phyloP scores from a whole-genome alignment of 352 stramenopile species.

The Globisporangium carolinianum region DNA sequence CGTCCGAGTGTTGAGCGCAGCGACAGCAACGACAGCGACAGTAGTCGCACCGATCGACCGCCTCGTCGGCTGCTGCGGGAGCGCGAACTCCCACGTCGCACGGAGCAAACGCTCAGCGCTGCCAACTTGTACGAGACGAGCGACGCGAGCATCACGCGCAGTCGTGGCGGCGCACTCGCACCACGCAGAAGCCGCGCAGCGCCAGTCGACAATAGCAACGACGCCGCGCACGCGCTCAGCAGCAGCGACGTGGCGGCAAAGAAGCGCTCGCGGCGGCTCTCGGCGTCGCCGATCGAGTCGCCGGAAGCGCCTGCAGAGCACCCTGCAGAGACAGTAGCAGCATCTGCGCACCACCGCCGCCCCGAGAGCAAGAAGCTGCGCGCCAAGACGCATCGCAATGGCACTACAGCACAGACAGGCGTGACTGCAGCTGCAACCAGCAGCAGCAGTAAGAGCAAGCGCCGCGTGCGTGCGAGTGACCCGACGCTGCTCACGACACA shows the following conservation, averaged over 20 bases:
- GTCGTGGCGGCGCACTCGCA: background rate
- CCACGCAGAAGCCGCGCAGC: background rate
- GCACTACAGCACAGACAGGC: background rate
- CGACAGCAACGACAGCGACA: background rate
- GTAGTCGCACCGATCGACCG: background rate
- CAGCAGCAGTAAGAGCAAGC: background rate
- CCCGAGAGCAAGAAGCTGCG: conserved; percentile 3
- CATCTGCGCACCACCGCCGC: background rate
- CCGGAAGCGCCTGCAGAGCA: background rate
- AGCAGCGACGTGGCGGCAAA: conserved; percentile 9
- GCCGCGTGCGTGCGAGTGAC: background rate
- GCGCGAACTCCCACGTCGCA: background rate
- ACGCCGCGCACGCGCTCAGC: background rate
- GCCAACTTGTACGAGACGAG: conserved; percentile 12
- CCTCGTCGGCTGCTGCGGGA: background rate
- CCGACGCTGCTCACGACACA: conserved; percentile 27
- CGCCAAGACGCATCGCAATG: background rate
- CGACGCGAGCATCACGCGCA: conserved; percentile 12
- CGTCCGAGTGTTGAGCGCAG: background rate
- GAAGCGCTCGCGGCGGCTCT: conserved; percentile 21
- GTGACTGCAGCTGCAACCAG: background rate
- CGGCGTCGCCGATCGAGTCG: conserved; percentile 1
- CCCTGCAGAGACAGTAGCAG: no score
- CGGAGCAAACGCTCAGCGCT: background rate
- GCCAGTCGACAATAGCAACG: background rate